A percentile compares a stretch with the other conserved stretches of the same genome.
Conservation (phyloP, 352 stramenopile species). For the Globisporangium splendens region DNA sequence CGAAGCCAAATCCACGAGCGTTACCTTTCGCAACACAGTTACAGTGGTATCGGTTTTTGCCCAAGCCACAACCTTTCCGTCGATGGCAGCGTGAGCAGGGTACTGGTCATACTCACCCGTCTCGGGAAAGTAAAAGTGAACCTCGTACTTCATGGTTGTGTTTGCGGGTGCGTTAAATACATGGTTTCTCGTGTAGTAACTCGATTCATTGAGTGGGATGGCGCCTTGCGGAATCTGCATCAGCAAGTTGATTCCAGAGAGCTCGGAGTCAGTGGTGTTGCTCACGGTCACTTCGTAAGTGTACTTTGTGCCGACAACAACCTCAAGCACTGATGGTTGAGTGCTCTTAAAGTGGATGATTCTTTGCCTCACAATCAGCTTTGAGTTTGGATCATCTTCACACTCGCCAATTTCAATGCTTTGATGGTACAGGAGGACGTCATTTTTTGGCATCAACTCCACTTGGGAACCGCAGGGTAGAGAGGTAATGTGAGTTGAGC, state of each 20-base stretch:
- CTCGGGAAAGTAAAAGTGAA: conserved; percentile 60
- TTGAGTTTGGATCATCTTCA: conserved; percentile 24
- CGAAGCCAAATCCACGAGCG: conserved; percentile 43
- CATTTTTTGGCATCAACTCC: conserved; percentile 12
- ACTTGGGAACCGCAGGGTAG: conserved; percentile 13
- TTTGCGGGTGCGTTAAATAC: conserved; percentile 34
- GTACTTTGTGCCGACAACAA: conserved; percentile 52
- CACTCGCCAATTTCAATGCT: conserved; percentile 26
- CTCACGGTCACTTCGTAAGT: conserved; percentile 46
- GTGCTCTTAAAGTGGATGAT: conserved; percentile 19
- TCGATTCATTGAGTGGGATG: conserved; percentile 31
- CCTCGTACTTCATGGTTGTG: conserved; percentile 31
- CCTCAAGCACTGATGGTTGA: conserved; percentile 39
- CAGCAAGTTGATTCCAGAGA: conserved; percentile 41
- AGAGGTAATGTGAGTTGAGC: conserved; percentile 12
- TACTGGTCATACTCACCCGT: conserved; percentile 47
- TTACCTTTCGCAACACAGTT: conserved; percentile 25
- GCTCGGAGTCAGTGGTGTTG: conserved; percentile 38
- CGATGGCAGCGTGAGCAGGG: conserved; percentile 38
- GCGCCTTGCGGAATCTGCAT: conserved; percentile 62
- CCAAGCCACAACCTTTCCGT: conserved; percentile 33
- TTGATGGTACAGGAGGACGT: conserved; percentile 52
- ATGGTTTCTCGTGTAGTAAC: conserved; percentile 52
- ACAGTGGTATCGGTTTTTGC: conserved; percentile 16
- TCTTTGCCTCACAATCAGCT: conserved; percentile 50